A percentile compares a stretch with the other conserved stretches of the same genome.
Evolutionary conservation across 2,329 filamentous ascomycete genomes (phyloP).

Genomic region (Aspergillus novofumigatus): DNA sequence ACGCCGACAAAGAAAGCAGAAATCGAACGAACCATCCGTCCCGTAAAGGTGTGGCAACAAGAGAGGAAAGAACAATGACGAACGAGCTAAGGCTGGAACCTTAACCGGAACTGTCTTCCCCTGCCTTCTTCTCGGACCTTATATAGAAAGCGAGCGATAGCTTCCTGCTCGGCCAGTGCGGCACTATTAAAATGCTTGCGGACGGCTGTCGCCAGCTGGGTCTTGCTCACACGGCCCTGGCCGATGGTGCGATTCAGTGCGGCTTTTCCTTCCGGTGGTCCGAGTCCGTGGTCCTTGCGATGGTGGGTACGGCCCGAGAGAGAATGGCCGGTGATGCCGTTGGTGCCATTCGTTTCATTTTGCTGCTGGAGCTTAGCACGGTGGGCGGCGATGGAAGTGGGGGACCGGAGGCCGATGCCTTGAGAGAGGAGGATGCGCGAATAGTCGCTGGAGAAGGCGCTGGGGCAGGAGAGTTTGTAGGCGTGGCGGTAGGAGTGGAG

Average conservation of each 20-base stretch:
- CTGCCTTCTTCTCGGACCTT: constrained; percentile 45
- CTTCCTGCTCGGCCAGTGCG: constrained; percentile 44
- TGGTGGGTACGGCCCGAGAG: constrained; percentile 3
- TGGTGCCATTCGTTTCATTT: constrained; percentile 11
- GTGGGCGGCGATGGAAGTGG: constrained; percentile 40
- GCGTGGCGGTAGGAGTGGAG: constrained; percentile 48
- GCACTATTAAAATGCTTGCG: constrained; percentile 47
- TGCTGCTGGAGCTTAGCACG: constrained; percentile 13
- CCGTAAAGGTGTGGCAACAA: not conserved
- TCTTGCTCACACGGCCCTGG: constrained; percentile 40
- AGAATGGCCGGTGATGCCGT: constrained; percentile 10
- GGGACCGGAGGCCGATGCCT: constrained; percentile 43
- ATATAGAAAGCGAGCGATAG: constrained; percentile 46
- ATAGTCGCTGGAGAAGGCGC: constrained; percentile 42
- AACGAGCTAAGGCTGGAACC: constrained; percentile 36
- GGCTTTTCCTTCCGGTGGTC: constrained; percentile 12
- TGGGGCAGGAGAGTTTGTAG: constrained; percentile 43
- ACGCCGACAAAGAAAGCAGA: not conserved
- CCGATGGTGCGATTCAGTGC: constrained; percentile 27
- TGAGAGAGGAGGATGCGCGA: constrained; percentile 45
- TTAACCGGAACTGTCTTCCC: constrained; percentile 38
- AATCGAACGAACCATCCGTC: not conserved
- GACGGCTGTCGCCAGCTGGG: constrained; percentile 40
- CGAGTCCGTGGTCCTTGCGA: constrained; percentile 5
- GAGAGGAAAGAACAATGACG: not conserved